Base-by-base conservation (phyloP, 2,329 filamentous ascomycete species). In the Cordyceps javanica region DNA sequence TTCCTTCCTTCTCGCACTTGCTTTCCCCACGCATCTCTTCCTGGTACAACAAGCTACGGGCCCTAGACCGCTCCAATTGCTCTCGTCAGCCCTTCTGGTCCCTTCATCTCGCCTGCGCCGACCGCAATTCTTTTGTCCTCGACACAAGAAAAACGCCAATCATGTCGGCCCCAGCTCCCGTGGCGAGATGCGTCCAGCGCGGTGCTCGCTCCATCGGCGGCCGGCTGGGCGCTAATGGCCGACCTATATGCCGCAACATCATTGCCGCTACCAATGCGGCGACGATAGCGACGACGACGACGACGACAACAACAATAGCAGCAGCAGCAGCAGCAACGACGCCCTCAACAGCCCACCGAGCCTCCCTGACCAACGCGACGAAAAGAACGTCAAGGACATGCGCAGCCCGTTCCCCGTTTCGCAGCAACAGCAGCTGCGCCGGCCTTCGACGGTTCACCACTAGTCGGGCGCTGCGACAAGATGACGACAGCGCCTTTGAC, bases 401-500 rank as follows among this genome's bases (percentile, higher is more conserved):
- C n/a, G 23, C 42, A 5, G 42, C 52, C 13, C 41, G 53, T 14
- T 21, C 53, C 25, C 41, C 49, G 57, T 38, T 21, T 16, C 48
- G 42, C 36, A 30, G 23, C 52, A 13, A n/a, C 45, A 13, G 23
- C 52, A 13, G 21, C 45, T 11, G 38, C 51, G 49, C 66, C n/a
- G 55, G 62, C 19, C 55, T 62, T 14, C 69, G 75, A 23, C 56
- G 65, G 14, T 77, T 78, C 57, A 74, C 70, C 64, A 74, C 71
- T 2, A 65, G 66, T 36, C 53, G 63, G 28, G 60, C 62, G 39
- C 61, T 67, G 26, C 65, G 69, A 38, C 61, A 63, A 61, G 62
- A 67, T 32, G 64, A 65, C 16, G 76, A 83, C 58, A 82, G 83
- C 36, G 68, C 76, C 57, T 89, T 90, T 65, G 86, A 91, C 68